Evolutionary conservation across 345 rosid species (phyloP), one percentile per base, ranked within the genome.

Genomic region (Gossypium rotundifolium): DNA sequence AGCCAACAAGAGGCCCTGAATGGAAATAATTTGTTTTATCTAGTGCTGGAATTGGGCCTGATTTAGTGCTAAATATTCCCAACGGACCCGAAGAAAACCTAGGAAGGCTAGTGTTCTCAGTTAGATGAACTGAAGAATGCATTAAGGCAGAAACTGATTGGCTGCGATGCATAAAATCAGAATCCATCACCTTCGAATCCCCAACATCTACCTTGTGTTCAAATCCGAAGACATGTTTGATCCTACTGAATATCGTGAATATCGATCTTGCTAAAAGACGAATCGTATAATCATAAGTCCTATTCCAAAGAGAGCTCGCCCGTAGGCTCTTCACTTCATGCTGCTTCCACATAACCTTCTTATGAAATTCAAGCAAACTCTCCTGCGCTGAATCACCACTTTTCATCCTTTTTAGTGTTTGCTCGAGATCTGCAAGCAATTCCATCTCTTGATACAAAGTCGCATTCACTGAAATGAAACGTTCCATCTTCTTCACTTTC

Each of bases 371-470:
- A 64, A 83, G 74, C 44, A 89, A 70, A 84, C 74, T 89, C 38
- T 85, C 92, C 7, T 86, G 87, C 27, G 84, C 90, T 13, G 84
- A 81, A 48, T 87, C 92, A 76, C 82, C 81, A 53, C 76, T 77
- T 85, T 74, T 82, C 92, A 91, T 86, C 77, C 99, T 85, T 84
- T 77, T 93, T 27, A 86, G 77, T 75, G 86, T 88, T 82, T 93
- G 99, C 70, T 91, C 93, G 45, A 87, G 85, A 77, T 93, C 98
- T 1, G 88, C 81, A 48, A 95, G 86, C 78, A 88, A 78, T 85
- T 95, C 99, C 89, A 91, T 93, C 87, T 91, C 99, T 77, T 93
- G 99, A 69, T 91, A 91, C 71, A 95, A 79, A 68, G 80, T 86
- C 3, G 90, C 92, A 75, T 95, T 95, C 11, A 86, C 82, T 0